Conservation (phyloP, 1,284 basidiomycete genomes). For the Psilocybe mexicana region DNA sequence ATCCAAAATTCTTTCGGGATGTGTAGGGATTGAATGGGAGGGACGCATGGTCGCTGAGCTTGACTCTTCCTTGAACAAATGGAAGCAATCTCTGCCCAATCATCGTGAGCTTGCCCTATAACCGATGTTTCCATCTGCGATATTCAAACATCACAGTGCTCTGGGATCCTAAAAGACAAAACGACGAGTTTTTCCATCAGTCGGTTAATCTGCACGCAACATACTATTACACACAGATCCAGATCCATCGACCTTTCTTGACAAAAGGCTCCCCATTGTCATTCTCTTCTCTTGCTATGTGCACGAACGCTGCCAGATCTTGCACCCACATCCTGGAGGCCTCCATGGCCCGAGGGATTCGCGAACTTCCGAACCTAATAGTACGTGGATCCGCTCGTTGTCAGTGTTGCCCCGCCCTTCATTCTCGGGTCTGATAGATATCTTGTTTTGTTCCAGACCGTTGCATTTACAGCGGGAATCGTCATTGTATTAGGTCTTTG, state of each 20-base stretch:
- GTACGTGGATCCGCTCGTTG: slow-evolving; percentile 20
- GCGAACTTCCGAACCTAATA: slow-evolving; percentile 28
- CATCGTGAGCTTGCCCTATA: slow-evolving; percentile 30
- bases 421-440: not conserved
- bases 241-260: slow-evolving; percentile 38
- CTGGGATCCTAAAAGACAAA: slow-evolving; percentile 60
- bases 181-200: slow-evolving; percentile 57
- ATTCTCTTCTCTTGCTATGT: slow-evolving; percentile 66
- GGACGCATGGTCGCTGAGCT: slow-evolving; percentile 57
- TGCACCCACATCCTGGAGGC: slow-evolving; percentile 59
- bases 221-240: slow-evolving; percentile 65
- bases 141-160: slow-evolving; percentile 37
- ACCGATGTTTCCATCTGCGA: not conserved
- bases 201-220: slow-evolving; percentile 56
- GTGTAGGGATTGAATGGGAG: slow-evolving; percentile 53
- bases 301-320: slow-evolving; percentile 66
- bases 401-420: not conserved
- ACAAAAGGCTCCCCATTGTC: slow-evolving; percentile 45
- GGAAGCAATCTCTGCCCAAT: slow-evolving; percentile 61
- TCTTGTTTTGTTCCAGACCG: slow-evolving; percentile 24
- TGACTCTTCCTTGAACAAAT: slow-evolving; percentile 63
- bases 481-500: slow-evolving; percentile 75
- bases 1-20: slow-evolving; percentile 49
- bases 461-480: slow-evolving; percentile 45
- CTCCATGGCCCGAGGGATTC: slow-evolving; percentile 25